phyloP scores from a whole-genome alignment of 2,329 filamentous ascomycete species.

The Leptographium flavum region DNA sequence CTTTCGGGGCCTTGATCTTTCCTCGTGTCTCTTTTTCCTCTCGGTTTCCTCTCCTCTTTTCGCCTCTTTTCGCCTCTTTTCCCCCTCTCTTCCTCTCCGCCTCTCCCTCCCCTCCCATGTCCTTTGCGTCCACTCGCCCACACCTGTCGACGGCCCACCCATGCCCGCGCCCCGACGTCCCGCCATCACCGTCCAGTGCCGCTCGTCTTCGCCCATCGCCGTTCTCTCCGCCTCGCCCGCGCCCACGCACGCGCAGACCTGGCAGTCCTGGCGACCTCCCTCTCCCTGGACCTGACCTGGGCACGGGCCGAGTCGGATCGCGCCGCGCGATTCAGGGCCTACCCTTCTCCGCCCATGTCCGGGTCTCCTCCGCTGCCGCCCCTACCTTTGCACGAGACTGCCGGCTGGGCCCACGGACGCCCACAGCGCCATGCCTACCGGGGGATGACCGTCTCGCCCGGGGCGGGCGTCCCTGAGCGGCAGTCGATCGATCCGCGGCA shows the following conservation, averaged over 20 bases:
- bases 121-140: background rate
- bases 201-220: slow-evolving; percentile 25
- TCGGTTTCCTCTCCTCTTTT: no score
- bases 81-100: no score
- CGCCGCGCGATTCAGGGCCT: slow-evolving; percentile 42
- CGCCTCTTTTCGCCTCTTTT: no score
- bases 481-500: no score
- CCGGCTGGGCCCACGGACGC: slow-evolving; percentile 36
- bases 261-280: no score
- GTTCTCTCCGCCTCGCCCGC: slow-evolving; percentile 37
- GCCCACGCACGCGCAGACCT: slow-evolving; percentile 42
- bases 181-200: no score
- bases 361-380: slow-evolving; percentile 48
- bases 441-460: no score
- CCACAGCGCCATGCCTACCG: slow-evolving; percentile 38
- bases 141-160: slow-evolving; percentile 19
- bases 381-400: slow-evolving; percentile 42
- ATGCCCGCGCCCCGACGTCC: slow-evolving; percentile 34
- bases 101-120: no score
- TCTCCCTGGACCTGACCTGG: slow-evolving; percentile 41
- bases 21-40: no score
- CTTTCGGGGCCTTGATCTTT: no score
- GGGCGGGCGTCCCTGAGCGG: no score
- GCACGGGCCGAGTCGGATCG: slow-evolving; percentile 38
- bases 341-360: slow-evolving; percentile 64